phyloP scores from a whole-genome alignment of 257 asterid genomes.

The Solanum gracilifrons region DNA sequence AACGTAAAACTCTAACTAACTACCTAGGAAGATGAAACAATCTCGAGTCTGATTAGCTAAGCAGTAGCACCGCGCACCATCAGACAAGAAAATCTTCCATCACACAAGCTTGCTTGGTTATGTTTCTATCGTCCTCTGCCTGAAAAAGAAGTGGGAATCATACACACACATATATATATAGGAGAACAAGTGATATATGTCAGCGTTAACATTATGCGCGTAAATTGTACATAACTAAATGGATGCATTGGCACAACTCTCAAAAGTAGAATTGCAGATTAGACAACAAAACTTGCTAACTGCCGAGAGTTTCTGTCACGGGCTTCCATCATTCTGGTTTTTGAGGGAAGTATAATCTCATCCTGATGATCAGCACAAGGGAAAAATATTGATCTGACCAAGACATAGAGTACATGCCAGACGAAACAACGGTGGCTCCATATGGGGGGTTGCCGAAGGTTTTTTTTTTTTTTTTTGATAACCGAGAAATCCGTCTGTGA shows the following conservation, averaged over 20 bases:
- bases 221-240: not conserved
- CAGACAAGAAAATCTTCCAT: not conserved
- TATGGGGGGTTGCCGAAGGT: not conserved
- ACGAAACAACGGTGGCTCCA: not conserved
- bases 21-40: not conserved
- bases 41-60: not conserved
- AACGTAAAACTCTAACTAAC: not conserved
- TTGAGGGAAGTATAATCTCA: not conserved
- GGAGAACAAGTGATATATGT: not conserved
- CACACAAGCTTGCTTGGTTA: not conserved
- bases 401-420: not conserved
- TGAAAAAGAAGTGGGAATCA: not conserved
- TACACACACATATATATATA: too few species aligned
- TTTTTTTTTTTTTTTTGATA: too few species aligned
- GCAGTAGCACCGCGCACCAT: not conserved
- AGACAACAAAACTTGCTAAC: not conserved
- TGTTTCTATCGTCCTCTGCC: not conserved
- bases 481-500: too few species aligned
- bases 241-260: not conserved
- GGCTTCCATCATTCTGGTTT: not conserved
- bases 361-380: not conserved
- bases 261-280: not conserved
- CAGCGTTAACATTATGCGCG: not conserved
- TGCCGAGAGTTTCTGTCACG: not conserved
- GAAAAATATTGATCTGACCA: not conserved